Conservation (phyloP, 352 stramenopile genomes). For the Phytophthora boehmeriae region DNA sequence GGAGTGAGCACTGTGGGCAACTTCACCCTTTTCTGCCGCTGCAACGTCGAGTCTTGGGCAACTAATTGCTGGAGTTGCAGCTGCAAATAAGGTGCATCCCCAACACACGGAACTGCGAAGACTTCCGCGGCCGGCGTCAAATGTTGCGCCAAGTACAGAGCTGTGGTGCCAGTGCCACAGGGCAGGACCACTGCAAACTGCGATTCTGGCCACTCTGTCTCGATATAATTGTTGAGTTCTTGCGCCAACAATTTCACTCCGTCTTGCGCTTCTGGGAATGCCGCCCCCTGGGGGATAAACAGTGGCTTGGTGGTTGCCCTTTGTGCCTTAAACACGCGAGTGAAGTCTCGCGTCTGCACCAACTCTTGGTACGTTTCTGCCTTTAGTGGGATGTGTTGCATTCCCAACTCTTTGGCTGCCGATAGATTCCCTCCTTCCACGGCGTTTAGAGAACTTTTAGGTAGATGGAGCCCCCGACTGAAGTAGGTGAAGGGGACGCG, state of each 20-base stretch:
- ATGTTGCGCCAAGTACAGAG: constrained; percentile 81
- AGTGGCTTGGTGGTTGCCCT: constrained; percentile 24
- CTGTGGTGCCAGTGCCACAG: constrained; percentile 78
- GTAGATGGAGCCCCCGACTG: constrained; percentile 44
- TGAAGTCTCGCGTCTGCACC: constrained; percentile 48
- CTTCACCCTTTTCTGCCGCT: constrained; percentile 4
- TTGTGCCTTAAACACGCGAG: constrained; percentile 13
- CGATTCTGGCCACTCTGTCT: constrained; percentile 17
- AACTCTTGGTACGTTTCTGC: constrained; percentile 52
- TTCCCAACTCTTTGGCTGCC: constrained; percentile 53
- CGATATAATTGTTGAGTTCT: constrained; percentile 76
- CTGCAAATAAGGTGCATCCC: constrained; percentile 58
- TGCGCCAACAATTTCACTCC: constrained; percentile 62
- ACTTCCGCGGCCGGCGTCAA: constrained; percentile 49
- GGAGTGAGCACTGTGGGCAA: constrained; percentile 56
- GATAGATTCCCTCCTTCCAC: constrained; percentile 49
- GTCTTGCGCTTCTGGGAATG: constrained; percentile 61
- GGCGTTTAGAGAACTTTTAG: background rate
- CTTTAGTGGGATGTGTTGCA: constrained; percentile 66
- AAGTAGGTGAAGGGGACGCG: constrained; percentile 88
- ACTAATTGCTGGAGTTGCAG: constrained; percentile 60
- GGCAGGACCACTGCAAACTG: constrained; percentile 71
- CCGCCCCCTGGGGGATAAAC: constrained; percentile 74
- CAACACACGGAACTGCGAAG: constrained; percentile 76
- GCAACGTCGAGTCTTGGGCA: constrained; percentile 23